phyloP scores from a whole-genome alignment of 192 early-diverging fungal species.

The Podila verticillata region DNA sequence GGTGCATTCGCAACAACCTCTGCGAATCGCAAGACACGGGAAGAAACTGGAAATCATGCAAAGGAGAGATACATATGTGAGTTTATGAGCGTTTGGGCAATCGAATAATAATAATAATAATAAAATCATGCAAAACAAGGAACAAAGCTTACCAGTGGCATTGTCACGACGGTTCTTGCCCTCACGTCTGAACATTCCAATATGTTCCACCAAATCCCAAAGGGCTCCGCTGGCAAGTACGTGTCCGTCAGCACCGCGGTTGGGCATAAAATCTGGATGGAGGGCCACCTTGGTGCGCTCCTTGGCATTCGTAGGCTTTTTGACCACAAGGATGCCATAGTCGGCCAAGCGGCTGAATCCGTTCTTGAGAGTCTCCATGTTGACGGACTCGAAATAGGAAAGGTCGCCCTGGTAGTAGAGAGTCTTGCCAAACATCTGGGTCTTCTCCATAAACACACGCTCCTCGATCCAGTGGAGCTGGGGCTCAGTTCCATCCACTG shows the following conservation, averaged over 20 bases:
- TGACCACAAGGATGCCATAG: constrained; percentile 70
- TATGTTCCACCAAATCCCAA: constrained; percentile 84
- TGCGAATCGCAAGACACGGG: constrained; percentile 62
- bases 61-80: background rate
- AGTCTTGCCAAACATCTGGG: constrained; percentile 83
- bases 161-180: constrained; percentile 89
- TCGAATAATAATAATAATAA: no score
- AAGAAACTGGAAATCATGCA: constrained; percentile 51
- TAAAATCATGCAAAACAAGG: background rate
- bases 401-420: constrained; percentile 84
- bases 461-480: constrained; percentile 75
- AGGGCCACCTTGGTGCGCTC: constrained; percentile 56
- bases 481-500: constrained; percentile 29
- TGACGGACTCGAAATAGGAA: constrained; percentile 83
- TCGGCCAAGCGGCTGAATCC: constrained; percentile 76
- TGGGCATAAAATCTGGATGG: constrained; percentile 57
- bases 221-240: constrained; percentile 67
- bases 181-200: constrained; percentile 82
- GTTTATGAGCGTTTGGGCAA: background rate
- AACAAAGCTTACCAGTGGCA: constrained; percentile 64
- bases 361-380: constrained; percentile 86
- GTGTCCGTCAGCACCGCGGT: constrained; percentile 53
- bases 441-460: constrained; percentile 71
- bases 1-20: constrained; percentile 61
- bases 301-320: constrained; percentile 56